Evolutionary conservation across 345 rosid genomes (phyloP), one percentile per base, ranked within the genome.

Genomic region (Bruguiera parviflora): DNA sequence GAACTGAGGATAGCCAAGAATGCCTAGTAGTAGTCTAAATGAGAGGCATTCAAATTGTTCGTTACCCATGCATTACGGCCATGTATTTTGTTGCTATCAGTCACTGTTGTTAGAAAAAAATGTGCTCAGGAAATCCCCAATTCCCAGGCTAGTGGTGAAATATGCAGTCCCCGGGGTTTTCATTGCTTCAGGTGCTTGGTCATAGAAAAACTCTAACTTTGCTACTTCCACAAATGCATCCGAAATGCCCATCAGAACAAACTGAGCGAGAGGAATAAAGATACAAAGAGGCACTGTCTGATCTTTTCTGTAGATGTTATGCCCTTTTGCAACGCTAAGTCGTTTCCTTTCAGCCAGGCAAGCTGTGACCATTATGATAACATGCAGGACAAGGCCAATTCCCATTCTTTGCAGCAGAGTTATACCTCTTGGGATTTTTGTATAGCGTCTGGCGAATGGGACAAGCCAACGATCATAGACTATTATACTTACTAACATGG

Each of bases 111-210:
- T 11, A 90, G 76, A 59, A 90, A 31, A 31, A 67, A 87, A 86
- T 64, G 90, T 89, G 21, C 96, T 91, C 21, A 89, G 59, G 73
- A 87, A 90, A 66, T 78, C 73, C 24, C 93, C 93, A 4, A 93
- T 63, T 7, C 88, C 93, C 33, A 90, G 16, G 74, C 88, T 86
- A 27, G 70, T 84, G 0, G 85, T 75, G 60, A 85, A 87, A 66
- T 86, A 89, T 0, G 96, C 83, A 5, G 97, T 83, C 22, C 98
- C 91, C 0, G 90, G 75, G 61, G 94, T 86, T 66, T 93, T 90
- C 98, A 90, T 87, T 39, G 86, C 87, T 64, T 86, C 82, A 0
- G 97, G 96, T 8, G 96, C 90, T 64, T 93, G 98, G 58, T 90
- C 93, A 51, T 89, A 93, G 90, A 93, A 93, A 47, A 89, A 93